phyloP scores from a whole-genome alignment of 179 eudicot genomes.

The Silene coronaria region DNA sequence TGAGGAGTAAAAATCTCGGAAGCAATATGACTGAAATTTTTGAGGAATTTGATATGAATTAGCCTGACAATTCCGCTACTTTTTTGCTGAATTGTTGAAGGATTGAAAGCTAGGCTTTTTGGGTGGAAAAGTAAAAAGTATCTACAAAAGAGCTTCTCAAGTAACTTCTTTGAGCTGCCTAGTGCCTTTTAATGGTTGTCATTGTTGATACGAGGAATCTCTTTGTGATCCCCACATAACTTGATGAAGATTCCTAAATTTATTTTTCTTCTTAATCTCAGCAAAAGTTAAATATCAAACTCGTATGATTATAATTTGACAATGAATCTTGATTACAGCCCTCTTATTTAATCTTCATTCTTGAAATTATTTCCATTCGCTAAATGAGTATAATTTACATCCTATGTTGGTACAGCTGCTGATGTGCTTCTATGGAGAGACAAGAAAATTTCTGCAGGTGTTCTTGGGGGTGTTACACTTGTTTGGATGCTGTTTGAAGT shows the following conservation, averaged over 20 bases:
- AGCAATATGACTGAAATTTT: too few species aligned
- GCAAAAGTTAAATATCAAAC: not conserved
- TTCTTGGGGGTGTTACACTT: conserved; percentile 60
- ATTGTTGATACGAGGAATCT: conserved; percentile 3
- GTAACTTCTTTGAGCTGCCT: conserved; percentile 13
- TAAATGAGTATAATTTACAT: not conserved
- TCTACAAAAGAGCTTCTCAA: not conserved
- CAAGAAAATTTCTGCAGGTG: conserved; percentile 68
- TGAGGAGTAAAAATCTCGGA: too few species aligned
- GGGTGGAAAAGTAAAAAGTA: not conserved
- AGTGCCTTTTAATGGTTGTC: not conserved
- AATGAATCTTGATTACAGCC: not conserved
- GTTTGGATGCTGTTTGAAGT: conserved; percentile 72
- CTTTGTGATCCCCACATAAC: not conserved
- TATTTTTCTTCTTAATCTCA: not conserved
- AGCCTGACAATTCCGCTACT: too few species aligned
- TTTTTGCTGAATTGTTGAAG: too few species aligned
- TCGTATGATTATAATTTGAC: not conserved
- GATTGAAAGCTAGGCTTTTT: too few species aligned
- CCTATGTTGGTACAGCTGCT: conserved; percentile 54
- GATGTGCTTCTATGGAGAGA: conserved; percentile 77
- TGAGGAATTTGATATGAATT: too few species aligned
- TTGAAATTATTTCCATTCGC: not conserved
- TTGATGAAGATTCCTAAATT: not conserved
- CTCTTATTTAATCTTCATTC: not conserved